Base-by-base conservation (phyloP, 345 rosid genomes). In the Diplotaxis tenuifolia region DNA sequence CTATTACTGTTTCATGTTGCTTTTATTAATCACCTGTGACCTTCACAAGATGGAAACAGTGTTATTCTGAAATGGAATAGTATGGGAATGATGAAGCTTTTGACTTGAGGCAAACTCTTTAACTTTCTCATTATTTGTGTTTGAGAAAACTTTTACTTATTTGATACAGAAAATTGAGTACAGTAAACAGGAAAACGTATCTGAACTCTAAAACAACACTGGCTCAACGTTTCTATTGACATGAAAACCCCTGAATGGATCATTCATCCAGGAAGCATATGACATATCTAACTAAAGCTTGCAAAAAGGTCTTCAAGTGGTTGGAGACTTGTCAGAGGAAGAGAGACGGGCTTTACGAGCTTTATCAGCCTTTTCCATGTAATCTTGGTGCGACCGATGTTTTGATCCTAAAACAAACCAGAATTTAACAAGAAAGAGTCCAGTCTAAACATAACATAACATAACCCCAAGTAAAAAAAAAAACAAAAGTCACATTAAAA, bases 311-410 rank as follows among this genome's bases (percentile, higher is more conserved):
- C 3, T 23, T 23, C n/a, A n/a, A n/a, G n/a, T n/a, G n/a, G 97
- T 91, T 9, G 58, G n/a, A 50, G 40, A 58, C 78, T 88, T 86
- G 4, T 76, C 56, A 9, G 62, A 66, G 19, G 82, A 81, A 21
- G 97, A 95, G 59, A 94, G 95, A 40, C 96, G 88, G 19, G 82
- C 86, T 62, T 71, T 85, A 38, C 95, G 82, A 58, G 97, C 97
- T 78, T 84, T 86, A 79, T 94, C 98, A 1, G 97, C 97, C 60
- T 75, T 91, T 57, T 94, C 98, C 95, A 94, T 6, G 83, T 94
- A 94, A 79, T 94, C 97, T 88, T 94, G 98, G 74, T 94, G 97
- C 0, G 98, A 94, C 32, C 72, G 85, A 68, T 94, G 98, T 89
- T 87, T 88, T 25, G 97, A 15, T 45, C 95, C 96, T 94, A 62